Evolutionary conservation across 768 basidiomycete genomes (phyloP).

Genomic region (Russula dissimulans): DNA sequence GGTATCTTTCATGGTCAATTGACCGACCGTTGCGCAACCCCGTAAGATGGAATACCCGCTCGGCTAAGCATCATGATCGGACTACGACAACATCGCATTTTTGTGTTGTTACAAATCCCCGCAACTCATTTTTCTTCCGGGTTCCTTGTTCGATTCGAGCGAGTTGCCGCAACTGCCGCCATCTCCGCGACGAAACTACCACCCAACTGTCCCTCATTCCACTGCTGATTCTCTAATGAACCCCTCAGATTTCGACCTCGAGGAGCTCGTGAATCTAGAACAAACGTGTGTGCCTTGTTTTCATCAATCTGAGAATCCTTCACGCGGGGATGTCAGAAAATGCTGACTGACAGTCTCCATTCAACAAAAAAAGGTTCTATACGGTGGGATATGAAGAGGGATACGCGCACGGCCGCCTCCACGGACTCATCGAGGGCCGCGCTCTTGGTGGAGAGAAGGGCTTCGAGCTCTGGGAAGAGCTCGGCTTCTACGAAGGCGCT

Average conservation of each 20-base stretch:
- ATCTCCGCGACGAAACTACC: slow-evolving; percentile 7
- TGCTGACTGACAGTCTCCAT: neutral
- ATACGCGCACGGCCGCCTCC: slow-evolving; percentile 75
- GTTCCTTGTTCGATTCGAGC: neutral
- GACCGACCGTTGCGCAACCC: neutral
- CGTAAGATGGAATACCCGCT: neutral
- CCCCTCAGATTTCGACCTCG: slow-evolving; percentile 22
- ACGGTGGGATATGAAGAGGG: slow-evolving; percentile 70
- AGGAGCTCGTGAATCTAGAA: slow-evolving; percentile 25
- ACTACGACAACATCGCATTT: too few species aligned
- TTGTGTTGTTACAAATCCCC: neutral
- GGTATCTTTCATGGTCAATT: neutral
- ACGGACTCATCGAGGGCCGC: slow-evolving; percentile 86
- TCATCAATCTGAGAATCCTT: neutral
- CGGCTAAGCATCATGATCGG: neutral
- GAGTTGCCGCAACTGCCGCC: neutral
- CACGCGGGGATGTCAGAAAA: neutral
- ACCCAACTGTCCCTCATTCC: too few species aligned
- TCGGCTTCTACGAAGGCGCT: slow-evolving; percentile 88
- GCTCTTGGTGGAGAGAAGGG: slow-evolving; percentile 84
- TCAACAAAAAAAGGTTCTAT: slow-evolving; percentile 63
- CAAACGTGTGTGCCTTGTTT: slow-evolving; percentile 23
- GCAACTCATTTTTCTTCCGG: neutral
- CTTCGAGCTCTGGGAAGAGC: slow-evolving; percentile 95
- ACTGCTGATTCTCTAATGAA: too few species aligned